Evolutionary conservation across 768 basidiomycete genomes (phyloP).

Genomic region (Termitomyces sp.): DNA sequence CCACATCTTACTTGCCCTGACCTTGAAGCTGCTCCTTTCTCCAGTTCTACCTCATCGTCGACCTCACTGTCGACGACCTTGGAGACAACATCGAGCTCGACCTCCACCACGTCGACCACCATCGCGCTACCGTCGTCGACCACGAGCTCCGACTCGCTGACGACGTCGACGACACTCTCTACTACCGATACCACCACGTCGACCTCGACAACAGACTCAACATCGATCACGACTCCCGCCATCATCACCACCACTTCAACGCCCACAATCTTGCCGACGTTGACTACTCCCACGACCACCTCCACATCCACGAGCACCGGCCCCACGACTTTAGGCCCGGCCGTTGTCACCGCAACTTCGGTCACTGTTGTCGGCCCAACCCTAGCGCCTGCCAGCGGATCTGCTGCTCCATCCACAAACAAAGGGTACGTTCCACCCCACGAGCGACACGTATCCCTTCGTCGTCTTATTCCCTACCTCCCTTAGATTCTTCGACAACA

Average conservation of each 20-base stretch:
- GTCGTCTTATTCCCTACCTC: not conserved
- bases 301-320: not conserved
- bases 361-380: not conserved
- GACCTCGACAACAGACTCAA: not conserved
- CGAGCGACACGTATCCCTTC: no score
- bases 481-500: constrained; percentile 50
- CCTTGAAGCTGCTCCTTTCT: no score
- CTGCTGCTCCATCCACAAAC: not conserved
- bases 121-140: not conserved
- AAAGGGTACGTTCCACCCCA: constrained; percentile 3
- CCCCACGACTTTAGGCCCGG: not conserved
- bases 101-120: not conserved
- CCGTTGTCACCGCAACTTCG: not conserved
- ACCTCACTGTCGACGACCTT: not conserved
- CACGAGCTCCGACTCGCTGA: not conserved
- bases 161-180: not conserved
- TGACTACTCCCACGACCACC: not conserved
- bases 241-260: not conserved
- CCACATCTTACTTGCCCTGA: no score
- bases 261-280: not conserved
- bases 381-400: not conserved
- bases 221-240: not conserved
- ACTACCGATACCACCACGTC: not conserved
- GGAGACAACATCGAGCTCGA: not conserved
- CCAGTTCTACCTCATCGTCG: not conserved